Conservation (phyloP, 164 flowering plant genomes). For the Vitis riparia region DNA sequence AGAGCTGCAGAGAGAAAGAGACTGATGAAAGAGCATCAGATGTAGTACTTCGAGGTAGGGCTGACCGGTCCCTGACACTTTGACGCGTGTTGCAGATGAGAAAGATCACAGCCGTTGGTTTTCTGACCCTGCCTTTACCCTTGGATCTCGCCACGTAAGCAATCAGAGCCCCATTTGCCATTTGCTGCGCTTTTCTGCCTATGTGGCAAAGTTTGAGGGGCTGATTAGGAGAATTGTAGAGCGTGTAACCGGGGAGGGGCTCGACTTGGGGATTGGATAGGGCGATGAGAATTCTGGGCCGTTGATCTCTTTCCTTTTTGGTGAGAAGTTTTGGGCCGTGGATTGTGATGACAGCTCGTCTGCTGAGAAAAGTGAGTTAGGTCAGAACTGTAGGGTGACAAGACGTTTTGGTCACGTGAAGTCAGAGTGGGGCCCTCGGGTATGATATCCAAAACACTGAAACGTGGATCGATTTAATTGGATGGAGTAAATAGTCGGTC, state of each 20-base stretch:
- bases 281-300: too few species aligned
- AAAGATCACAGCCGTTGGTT: conserved; percentile 13
- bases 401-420: neutral
- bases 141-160: too few species aligned
- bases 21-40: conserved; percentile 13
- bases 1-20: conserved; percentile 9
- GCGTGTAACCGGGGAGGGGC: too few species aligned
- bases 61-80: conserved; percentile 13
- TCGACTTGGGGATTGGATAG: too few species aligned
- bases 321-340: conserved; percentile 14
- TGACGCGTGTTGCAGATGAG: conserved; percentile 16
- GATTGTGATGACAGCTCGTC: conserved; percentile 29
- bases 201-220: too few species aligned
- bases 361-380: neutral
- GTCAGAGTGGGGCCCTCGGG: neutral
- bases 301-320: neutral
- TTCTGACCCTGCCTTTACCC: neutral
- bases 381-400: conserved; percentile 10
- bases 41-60: conserved; percentile 30
- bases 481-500: neutral
- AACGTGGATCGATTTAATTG: neutral
- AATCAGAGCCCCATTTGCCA: too few species aligned
- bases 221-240: too few species aligned
- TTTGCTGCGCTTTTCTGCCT: too few species aligned
- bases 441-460: neutral